Evolutionary conservation across 2,329 filamentous ascomycete genomes (phyloP).

Genomic region (Fusarium verrucosum): DNA sequence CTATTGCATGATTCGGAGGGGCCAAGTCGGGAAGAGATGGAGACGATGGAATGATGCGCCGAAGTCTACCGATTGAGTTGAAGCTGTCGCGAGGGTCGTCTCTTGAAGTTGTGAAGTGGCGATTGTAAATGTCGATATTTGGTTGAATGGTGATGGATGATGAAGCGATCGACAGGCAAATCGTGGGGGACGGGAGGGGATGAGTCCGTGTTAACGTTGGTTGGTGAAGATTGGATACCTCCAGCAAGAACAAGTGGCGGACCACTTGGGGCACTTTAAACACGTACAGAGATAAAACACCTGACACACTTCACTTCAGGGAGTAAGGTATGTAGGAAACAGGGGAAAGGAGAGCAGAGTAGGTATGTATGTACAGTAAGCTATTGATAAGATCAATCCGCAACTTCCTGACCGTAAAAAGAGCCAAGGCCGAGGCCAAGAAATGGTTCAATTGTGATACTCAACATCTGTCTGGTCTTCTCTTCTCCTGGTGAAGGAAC

Average conservation of each 20-base stretch:
- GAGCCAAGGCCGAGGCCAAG: constrained; percentile 25
- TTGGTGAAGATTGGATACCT: constrained; percentile 10
- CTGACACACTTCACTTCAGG: neutral
- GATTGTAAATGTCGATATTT: constrained; percentile 5
- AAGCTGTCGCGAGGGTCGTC: neutral
- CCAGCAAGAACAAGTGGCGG: constrained; percentile 6
- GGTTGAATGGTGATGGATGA: constrained; percentile 6
- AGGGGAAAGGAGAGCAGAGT: constrained; percentile 13
- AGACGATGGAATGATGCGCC: constrained; percentile 2
- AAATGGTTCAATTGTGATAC: constrained; percentile 33
- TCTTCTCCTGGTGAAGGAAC: constrained; percentile 23
- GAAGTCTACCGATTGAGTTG: neutral
- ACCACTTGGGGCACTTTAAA: neutral
- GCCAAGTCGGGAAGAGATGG: neutral
- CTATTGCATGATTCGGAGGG: constrained; percentile 42
- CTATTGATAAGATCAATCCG: constrained; percentile 10
- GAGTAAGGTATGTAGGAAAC: neutral
- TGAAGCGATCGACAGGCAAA: constrained; percentile 30
- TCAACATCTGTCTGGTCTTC: constrained; percentile 8
- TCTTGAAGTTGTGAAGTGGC: neutral
- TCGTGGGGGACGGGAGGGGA: constrained; percentile 28
- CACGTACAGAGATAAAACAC: constrained; percentile 1
- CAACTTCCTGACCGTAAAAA: constrained; percentile 26
- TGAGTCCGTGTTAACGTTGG: constrained; percentile 20
- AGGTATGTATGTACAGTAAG: too few relatives aligned